phyloP scores from a whole-genome alignment of 306 rosid genomes.

The Sphenostylis stenocarpa region DNA sequence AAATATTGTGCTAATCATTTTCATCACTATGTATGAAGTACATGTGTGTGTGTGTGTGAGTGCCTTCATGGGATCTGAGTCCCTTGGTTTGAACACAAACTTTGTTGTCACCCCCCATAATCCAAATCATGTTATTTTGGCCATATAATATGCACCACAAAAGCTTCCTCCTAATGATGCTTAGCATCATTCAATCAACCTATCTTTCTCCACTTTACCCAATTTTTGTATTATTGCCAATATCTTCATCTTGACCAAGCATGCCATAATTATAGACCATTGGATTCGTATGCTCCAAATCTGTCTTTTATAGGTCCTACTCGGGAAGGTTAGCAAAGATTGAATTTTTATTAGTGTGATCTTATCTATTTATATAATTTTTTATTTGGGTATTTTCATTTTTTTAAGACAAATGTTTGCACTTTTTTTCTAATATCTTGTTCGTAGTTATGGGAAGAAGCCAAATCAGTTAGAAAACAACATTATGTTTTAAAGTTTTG shows the following conservation, averaged over 20 bases:
- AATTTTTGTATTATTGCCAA: slow-evolving; percentile 2
- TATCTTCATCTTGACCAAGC: slow-evolving; percentile 27
- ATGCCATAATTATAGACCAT: slow-evolving; percentile 29
- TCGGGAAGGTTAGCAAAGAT: background rate
- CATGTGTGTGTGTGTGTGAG: background rate
- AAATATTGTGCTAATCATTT: slow-evolving; percentile 71
- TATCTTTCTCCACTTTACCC: slow-evolving; percentile 37
- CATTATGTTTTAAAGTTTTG: too few species aligned
- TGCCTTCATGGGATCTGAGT: slow-evolving; percentile 58
- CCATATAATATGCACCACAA: slow-evolving; percentile 23
- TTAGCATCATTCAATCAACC: slow-evolving; percentile 22
- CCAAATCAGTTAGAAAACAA: too few species aligned
- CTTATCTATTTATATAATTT: too few species aligned
- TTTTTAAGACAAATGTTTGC: too few species aligned
- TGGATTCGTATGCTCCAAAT: slow-evolving; percentile 29
- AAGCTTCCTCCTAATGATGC: slow-evolving; percentile 32
- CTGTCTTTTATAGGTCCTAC: background rate
- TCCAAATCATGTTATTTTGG: background rate
- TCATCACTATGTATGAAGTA: slow-evolving; percentile 39
- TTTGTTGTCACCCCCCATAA: slow-evolving; percentile 40
- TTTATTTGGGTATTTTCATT: too few species aligned
- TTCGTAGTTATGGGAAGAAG: too few species aligned
- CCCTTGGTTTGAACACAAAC: slow-evolving; percentile 46
- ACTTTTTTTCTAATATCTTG: too few species aligned
- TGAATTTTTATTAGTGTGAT: too few species aligned